Conservation (phyloP, 1,139 yeast species). For the Kluyveromyces marxianus region DNA sequence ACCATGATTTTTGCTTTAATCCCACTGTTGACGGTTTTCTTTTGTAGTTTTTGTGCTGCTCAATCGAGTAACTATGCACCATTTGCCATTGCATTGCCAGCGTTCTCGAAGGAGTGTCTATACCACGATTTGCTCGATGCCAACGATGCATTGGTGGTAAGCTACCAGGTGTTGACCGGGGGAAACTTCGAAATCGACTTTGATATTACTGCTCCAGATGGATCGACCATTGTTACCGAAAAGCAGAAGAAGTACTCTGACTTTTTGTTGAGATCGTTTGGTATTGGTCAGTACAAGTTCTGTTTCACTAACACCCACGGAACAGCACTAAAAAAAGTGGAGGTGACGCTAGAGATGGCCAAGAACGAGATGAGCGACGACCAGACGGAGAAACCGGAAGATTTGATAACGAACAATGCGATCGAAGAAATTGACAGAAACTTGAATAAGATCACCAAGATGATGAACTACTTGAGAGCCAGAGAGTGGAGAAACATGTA, state of each 20-base stretch:
- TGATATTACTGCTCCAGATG: slow-evolving; percentile 53
- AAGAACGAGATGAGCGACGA: slow-evolving; percentile 40
- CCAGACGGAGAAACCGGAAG: slow-evolving; percentile 44
- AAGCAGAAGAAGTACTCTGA: slow-evolving; percentile 53
- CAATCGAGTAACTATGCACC: slow-evolving; percentile 28
- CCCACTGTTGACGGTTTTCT: not conserved
- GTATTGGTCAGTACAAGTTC: slow-evolving; percentile 56
- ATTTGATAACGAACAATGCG: slow-evolving; percentile 47
- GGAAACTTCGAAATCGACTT: slow-evolving; percentile 65
- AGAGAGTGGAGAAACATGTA: slow-evolving; percentile 71
- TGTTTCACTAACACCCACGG: slow-evolving; percentile 62
- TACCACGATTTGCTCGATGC: slow-evolving; percentile 31
- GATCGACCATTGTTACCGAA: slow-evolving; percentile 47
- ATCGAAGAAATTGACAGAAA: slow-evolving; percentile 53
- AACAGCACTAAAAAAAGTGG: slow-evolving; percentile 58
- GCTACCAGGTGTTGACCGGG: slow-evolving; percentile 51
- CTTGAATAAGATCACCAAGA: slow-evolving; percentile 49
- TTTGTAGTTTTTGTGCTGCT: slow-evolving; percentile 10
- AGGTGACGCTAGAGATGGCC: slow-evolving; percentile 52
- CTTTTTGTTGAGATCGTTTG: slow-evolving; percentile 43
- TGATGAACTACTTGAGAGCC: slow-evolving; percentile 58
- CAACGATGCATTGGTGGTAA: slow-evolving; percentile 33
- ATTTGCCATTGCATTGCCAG: slow-evolving; percentile 30
- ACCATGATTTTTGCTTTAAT: not conserved
- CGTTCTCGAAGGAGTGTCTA: slow-evolving; percentile 37